phyloP scores from a whole-genome alignment of 495 filamentous ascomycete species.

The Elaphomyces granulatus region DNA sequence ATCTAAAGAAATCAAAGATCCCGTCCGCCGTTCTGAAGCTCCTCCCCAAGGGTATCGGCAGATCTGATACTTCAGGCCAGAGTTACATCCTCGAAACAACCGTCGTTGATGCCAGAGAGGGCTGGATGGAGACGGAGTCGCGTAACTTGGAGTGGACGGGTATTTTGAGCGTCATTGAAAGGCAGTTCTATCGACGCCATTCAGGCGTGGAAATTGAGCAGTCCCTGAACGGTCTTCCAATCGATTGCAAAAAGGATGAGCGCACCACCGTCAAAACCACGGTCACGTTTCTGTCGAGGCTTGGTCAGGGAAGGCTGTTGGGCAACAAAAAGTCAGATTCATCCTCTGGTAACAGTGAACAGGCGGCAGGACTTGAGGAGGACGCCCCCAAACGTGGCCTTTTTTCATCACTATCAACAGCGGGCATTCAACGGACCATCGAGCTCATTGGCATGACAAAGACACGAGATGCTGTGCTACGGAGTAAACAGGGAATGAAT shows the following conservation, averaged over 20 bases:
- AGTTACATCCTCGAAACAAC: constrained; percentile 88
- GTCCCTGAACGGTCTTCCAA: constrained; percentile 12
- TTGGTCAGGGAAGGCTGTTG: constrained; percentile 58
- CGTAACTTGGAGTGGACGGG: constrained; percentile 83
- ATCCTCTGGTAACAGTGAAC: constrained; percentile 4
- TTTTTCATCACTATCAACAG: constrained; percentile 60
- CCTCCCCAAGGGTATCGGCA: constrained; percentile 61
- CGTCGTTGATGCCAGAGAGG: constrained; percentile 75
- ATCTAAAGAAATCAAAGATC: constrained; percentile 85
- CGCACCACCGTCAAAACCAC: constrained; percentile 71
- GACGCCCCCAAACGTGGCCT: constrained; percentile 45
- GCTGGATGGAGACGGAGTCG: constrained; percentile 76
- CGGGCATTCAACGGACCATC: constrained; percentile 73
- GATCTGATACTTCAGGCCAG: constrained; percentile 54
- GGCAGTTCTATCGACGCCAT: constrained; percentile 56
- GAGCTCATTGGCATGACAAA: constrained; percentile 75
- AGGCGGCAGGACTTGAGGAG: constrained; percentile 24
- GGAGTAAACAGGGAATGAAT: constrained; percentile 89
- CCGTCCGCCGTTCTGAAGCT: constrained; percentile 71
- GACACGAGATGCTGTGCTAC: constrained; percentile 68
- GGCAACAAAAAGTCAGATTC: constrained; percentile 27
- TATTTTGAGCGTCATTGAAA: constrained; percentile 82
- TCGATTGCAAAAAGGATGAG: constrained; percentile 33
- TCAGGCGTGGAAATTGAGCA: constrained; percentile 8
- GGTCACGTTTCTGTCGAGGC: constrained; percentile 69